Percentiles rank a stretch among this genome's conserved stretches.
Evolutionary conservation across 2,329 filamentous ascomycete genomes (phyloP).

Genomic region (Fusarium sp.): DNA sequence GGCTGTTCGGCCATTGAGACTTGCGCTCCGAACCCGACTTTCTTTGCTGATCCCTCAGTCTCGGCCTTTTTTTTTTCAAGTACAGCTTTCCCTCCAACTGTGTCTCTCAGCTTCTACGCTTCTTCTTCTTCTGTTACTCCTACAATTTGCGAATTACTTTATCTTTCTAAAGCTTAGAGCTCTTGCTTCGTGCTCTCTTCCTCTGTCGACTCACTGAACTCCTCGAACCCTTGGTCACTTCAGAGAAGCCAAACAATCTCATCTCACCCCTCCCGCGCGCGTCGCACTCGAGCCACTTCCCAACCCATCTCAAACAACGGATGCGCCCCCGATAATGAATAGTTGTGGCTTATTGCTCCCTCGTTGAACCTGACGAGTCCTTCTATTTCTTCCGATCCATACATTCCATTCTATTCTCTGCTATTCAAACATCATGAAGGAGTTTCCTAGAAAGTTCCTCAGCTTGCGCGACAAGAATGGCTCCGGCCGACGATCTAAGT

Average conservation of each 20-base stretch:
- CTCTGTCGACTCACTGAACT: background rate
- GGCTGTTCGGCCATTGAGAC: conserved; percentile 32
- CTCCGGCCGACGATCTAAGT: conserved; percentile 64
- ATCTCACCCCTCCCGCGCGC: conserved; percentile 15
- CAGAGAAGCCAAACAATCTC: background rate
- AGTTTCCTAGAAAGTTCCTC: conserved; percentile 72
- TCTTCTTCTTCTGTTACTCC: conserved; percentile 1
- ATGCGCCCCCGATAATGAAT: conserved; percentile 48
- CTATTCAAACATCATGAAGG: conserved; percentile 59
- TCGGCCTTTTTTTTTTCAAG: conserved; percentile 32
- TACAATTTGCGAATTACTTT: background rate
- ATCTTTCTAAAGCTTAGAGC: background rate
- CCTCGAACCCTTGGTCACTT: conserved; percentile 2
- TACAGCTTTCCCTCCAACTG: conserved; percentile 27
- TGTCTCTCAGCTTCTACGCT: conserved; percentile 24
- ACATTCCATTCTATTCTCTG: background rate
- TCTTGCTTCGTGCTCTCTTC: background rate
- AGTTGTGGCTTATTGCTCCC: conserved; percentile 45
- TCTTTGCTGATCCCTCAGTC: conserved; percentile 17
- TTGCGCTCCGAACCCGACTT: conserved; percentile 14
- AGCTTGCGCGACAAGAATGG: conserved; percentile 75
- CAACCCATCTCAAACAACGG: conserved; percentile 25
- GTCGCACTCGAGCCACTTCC: conserved; percentile 34
- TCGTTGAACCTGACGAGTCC: conserved; percentile 48
- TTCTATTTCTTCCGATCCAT: conserved; percentile 12